Evolutionary conservation across 164 flowering plant genomes (phyloP).

Genomic region (Aristolochia fimbriata): DNA sequence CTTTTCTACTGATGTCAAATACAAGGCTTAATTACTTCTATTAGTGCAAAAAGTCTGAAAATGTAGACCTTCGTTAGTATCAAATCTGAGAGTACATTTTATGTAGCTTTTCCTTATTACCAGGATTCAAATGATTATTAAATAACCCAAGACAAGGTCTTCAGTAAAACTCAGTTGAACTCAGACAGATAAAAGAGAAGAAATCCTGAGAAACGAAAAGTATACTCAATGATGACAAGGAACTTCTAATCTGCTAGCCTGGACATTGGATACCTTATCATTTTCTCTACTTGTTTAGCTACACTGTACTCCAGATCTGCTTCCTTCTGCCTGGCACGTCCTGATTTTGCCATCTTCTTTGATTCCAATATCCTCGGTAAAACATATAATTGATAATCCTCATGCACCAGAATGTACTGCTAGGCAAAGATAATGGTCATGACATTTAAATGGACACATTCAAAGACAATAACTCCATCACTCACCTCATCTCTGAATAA

Average conservation of each 20-base stretch:
- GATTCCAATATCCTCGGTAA: conserved; percentile 88
- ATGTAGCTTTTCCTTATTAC: no score
- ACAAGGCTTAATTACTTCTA: no score
- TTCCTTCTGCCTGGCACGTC: conserved; percentile 91
- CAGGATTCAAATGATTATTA: no score
- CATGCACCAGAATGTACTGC: conserved; percentile 82
- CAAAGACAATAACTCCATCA: background rate
- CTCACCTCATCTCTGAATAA: conserved; percentile 89
- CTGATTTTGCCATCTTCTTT: conserved; percentile 96
- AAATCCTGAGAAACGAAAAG: no score
- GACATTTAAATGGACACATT: background rate
- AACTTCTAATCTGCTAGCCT: background rate
- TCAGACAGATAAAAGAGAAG: no score
- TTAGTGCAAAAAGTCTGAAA: no score
- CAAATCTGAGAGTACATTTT: no score
- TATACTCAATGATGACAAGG: no score
- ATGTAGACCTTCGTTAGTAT: no score
- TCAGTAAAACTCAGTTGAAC: no score
- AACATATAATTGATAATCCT: conserved; percentile 89
- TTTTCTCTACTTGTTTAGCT: conserved; percentile 98
- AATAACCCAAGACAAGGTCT: no score
- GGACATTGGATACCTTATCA: conserved; percentile 59
- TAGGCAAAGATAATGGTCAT: conserved; percentile 7
- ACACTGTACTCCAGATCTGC: conserved; percentile 97
- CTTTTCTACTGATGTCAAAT: no score